phyloP scores from a whole-genome alignment of 306 rosid genomes.

The Parietaria judaica region DNA sequence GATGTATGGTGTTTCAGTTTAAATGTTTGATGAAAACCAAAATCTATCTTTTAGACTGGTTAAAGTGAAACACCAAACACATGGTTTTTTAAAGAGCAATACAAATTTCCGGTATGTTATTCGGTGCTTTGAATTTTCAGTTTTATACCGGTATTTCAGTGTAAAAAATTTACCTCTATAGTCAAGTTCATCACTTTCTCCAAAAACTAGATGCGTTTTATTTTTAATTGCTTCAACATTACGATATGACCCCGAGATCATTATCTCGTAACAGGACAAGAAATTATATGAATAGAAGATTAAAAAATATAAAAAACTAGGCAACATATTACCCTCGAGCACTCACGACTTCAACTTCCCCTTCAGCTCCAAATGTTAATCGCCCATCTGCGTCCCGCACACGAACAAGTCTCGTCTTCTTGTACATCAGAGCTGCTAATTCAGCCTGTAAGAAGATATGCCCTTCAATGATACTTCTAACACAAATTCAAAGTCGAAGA shows the following conservation, averaged over 20 bases:
- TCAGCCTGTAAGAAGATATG: constrained; percentile 51
- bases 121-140: too few relatives aligned
- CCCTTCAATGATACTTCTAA: constrained; percentile 4
- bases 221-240: not conserved
- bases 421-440: constrained; percentile 78
- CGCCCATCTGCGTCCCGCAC: constrained; percentile 64
- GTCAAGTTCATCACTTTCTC: not conserved
- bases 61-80: too few relatives aligned
- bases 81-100: too few relatives aligned
- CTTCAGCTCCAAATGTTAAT: constrained; percentile 54
- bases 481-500: constrained; percentile 12
- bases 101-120: too few relatives aligned
- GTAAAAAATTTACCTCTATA: too few relatives aligned
- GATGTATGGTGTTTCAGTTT: too few relatives aligned
- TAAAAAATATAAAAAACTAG: not conserved
- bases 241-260: not conserved
- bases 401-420: constrained; percentile 82
- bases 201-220: not conserved
- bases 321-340: constrained; percentile 62
- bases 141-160: too few relatives aligned
- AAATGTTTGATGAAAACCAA: too few relatives aligned
- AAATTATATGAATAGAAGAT: too few relatives aligned
- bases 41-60: too few relatives aligned
- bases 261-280: too few relatives aligned
- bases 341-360: constrained; percentile 90